Base-by-base conservation (phyloP, 2,329 filamentous ascomycete species). In the Eutypella sp. region DNA sequence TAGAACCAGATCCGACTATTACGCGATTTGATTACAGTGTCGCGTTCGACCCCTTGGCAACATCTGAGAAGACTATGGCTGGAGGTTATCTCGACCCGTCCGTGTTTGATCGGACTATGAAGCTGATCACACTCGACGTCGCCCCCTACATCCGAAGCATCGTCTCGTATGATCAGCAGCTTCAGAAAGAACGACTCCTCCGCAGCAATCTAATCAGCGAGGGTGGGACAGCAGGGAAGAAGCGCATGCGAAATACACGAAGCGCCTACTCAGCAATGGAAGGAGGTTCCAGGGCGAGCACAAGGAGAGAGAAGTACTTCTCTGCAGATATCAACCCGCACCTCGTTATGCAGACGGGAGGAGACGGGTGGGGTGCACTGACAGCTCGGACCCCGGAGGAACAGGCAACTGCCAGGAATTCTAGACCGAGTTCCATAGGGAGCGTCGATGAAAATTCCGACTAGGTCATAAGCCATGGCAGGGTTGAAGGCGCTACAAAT, bases 121-220 rank as follows among this genome's bases (percentile, higher is more conserved):
- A 66, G 1, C 71, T 84, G 18, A 80, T 96, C 25, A 75, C 79
- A 0, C 70, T 84, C 11, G 93, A 99, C 52, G 73, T 97, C 2
- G 91, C 90, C 0, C 93, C 95, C 0, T 97, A 89, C 63, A 79
- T 97, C n/a, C 86, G 95, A 10, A 76, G 78, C 31, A 97, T 99
- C 48, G 82, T 92, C 2, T 75, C 82, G 0, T 87, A 85, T 59
- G 92, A 97, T 56, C 70, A 81, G 18, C 75, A 74, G 1, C 75
- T 93, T 1, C 85, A 89, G 57, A 72, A 81, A 49, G 80, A 89
- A 52, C 79, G 89, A 10, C 62, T 79, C 7, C 75, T 76, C 16
- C 65, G 87, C 9, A 81, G 80, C 52, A 81, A 73, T 44, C 64
- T 89, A 1, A 66, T 87, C 11, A 81, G 78, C 43, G 78, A 83